Base-by-base conservation (phyloP, 257 asterid genomes). In the Voacanga thouarsii region DNA sequence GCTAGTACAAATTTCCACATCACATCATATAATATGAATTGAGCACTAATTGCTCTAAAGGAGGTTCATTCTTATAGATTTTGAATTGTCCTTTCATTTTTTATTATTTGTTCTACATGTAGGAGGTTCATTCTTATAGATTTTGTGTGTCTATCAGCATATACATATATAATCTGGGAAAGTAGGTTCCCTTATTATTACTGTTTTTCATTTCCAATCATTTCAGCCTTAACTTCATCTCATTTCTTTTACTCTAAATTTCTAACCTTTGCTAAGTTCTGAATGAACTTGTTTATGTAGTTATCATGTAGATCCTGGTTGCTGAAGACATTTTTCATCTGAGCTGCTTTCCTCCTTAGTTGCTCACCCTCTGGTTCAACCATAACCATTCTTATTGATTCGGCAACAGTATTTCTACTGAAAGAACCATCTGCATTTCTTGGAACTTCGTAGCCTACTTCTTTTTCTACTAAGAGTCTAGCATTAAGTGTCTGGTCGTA, bases 401-500 rank as follows among this genome's bases (percentile, higher is more conserved):
- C 61, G 41, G 89, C 92, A 4, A 88, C 88, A 10, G 21, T 4
- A 3, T 80, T 80, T 50, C 83, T 39, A 23, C 75, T 81, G 78
- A 88, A 88, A 8, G 90, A 86, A 8, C 90, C 86, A 64, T 86
- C 92, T 71, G 72, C 78, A 6, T 78, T 80, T 78, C 90, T 83
- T 6, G 88, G 86, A 57, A 88, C 87, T 43, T 80, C 90, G 47
- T 81, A 71, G 19, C 90, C 92, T 19, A 83, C 72, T 68, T 77
- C 80, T 65, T 88, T 86, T n/a, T 82, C 89, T 49, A 80, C 83
- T 49, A 88, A 50, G 14, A 86, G 79, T 80, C 82, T 86, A 7
- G 90, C 88, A 37, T 85, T 86, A 74, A 88, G 83, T 39, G 81
- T 86, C 82, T 86, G 90, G 63, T 88, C 92, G 9, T 81, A 71